Conservation (phyloP, 352 stramenopile species). For the Elongisporangium prolatum region DNA sequence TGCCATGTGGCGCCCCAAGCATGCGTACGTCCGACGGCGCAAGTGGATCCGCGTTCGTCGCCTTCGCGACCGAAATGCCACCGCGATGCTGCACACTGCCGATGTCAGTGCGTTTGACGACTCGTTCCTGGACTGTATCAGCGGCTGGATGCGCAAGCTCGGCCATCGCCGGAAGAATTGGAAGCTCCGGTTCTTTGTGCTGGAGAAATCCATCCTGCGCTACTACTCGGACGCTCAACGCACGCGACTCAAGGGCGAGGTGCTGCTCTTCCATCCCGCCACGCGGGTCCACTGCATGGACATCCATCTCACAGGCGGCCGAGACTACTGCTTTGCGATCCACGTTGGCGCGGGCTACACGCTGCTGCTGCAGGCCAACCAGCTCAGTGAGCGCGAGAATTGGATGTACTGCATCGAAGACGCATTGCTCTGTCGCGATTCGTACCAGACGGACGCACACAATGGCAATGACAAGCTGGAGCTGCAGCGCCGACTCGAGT, state of each 20-base stretch:
- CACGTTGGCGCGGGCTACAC: constrained; percentile 57
- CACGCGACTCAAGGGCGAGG: constrained; percentile 61
- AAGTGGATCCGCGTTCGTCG: constrained; percentile 68
- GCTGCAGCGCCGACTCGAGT: constrained; percentile 27
- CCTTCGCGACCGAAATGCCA: constrained; percentile 7
- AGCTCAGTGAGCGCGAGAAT: constrained; percentile 58
- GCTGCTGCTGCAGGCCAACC: constrained; percentile 50
- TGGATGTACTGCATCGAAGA: constrained; percentile 84
- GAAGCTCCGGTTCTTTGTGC: constrained; percentile 72
- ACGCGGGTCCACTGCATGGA: constrained; percentile 67
- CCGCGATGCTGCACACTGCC: not conserved
- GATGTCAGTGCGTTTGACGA: constrained; percentile 52
- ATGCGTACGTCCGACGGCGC: constrained; percentile 41
- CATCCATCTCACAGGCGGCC: constrained; percentile 41
- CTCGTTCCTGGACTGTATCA: constrained; percentile 65
- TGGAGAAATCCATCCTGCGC: constrained; percentile 58
- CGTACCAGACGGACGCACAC: constrained; percentile 31
- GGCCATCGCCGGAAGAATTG: constrained; percentile 76
- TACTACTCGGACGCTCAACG: constrained; percentile 58
- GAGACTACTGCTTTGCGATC: constrained; percentile 58
- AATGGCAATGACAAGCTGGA: constrained; percentile 11
- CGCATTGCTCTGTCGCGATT: constrained; percentile 63
- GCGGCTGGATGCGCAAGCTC: constrained; percentile 62
- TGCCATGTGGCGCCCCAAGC: constrained; percentile 27
- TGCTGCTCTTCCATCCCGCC: constrained; percentile 72